Base-by-base conservation (phyloP, 2,329 filamentous ascomycete genomes). In the Rhytidhysteron rufulum region DNA sequence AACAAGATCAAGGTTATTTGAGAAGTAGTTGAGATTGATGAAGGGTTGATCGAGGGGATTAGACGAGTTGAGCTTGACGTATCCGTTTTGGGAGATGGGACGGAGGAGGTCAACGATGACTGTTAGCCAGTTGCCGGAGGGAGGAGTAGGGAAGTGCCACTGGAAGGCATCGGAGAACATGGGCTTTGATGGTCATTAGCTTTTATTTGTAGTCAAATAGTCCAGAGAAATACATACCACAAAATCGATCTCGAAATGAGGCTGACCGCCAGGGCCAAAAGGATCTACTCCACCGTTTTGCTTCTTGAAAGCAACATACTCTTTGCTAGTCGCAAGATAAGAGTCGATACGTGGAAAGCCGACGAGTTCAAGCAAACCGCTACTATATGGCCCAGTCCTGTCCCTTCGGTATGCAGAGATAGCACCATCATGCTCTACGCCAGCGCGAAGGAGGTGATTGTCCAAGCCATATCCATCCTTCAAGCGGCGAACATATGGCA, bases 31-130 rank as follows among this genome's bases (percentile, higher is more conserved):
- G 37, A 53, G 36, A 34, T 52, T 50, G 49, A 86, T 83, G 11
- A 73, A 55, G 0, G 83, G 82, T 3, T 70, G 66, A 40, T 85
- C 80, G 0, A 75, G 73, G 1, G 82, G 82, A 53, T 86, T 74
- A 0, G 73, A 63, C 0, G 76, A 80, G 13, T 68, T 67, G 5
- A 87, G 72, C 11, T 63, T 73, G 6, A 87, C 81, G 2, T 70
- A 74, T 9, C 84, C 83, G 5, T 54, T 67, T 58, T 60, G 66
- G 44, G 72, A 75, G 22, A 75, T 48, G 0, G 74, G 72, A 0
- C 72, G 69, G 5, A 75, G 56, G 11, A 77, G 62, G 40, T 73
- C 71, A 6, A 75, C 72, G 37, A 83, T 75, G 1, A 83, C 72
- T 0, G 77, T 82, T 40, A 79, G 63, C 58, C 77, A 76, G 50